Evolutionary conservation across 163 green algal genomes (phyloP).

Genomic region (Chlamydomonas reinhardtii): DNA sequence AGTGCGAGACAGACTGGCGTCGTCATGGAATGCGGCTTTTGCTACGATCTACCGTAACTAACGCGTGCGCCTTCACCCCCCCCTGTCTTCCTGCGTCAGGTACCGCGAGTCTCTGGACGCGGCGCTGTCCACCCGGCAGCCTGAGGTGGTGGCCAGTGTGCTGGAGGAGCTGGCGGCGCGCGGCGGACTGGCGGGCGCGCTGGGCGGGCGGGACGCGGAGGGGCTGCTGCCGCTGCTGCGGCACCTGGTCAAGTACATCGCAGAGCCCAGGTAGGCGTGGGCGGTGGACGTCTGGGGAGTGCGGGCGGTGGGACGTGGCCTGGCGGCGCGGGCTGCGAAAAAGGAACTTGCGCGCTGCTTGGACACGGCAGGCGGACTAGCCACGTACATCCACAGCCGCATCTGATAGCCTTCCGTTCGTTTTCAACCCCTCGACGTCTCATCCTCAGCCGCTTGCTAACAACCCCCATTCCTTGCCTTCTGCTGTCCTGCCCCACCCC

Average conservation of each 20-base stretch:
- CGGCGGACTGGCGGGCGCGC: slow-evolving; percentile 72
- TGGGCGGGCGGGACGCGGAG: slow-evolving; percentile 74
- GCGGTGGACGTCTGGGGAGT: background rate
- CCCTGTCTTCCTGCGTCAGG: slow-evolving; percentile 12
- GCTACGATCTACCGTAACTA: too few relatives aligned
- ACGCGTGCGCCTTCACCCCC: too few relatives aligned
- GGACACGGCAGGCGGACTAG: too few relatives aligned
- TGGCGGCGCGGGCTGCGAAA: too few relatives aligned
- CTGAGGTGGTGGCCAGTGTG: slow-evolving; percentile 83
- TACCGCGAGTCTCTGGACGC: slow-evolving; percentile 87
- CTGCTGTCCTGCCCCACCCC: background rate
- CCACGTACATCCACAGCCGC: too few relatives aligned
- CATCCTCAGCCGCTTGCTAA: too few relatives aligned
- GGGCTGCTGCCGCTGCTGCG: slow-evolving; percentile 79
- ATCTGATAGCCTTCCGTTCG: too few relatives aligned
- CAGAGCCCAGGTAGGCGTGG: slow-evolving; percentile 67
- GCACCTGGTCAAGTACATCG: slow-evolving; percentile 71
- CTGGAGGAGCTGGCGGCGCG: slow-evolving; percentile 86
- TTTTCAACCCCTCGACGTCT: too few relatives aligned
- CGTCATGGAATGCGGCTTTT: too few relatives aligned
- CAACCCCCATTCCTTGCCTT: background rate
- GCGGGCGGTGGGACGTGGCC: too few relatives aligned
- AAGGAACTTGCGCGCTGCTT: too few relatives aligned
- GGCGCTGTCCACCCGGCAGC: slow-evolving; percentile 72
- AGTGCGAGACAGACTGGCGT: too few relatives aligned